Evolutionary conservation across 768 basidiomycete species (phyloP).

Genomic region (Zangia roseola): DNA sequence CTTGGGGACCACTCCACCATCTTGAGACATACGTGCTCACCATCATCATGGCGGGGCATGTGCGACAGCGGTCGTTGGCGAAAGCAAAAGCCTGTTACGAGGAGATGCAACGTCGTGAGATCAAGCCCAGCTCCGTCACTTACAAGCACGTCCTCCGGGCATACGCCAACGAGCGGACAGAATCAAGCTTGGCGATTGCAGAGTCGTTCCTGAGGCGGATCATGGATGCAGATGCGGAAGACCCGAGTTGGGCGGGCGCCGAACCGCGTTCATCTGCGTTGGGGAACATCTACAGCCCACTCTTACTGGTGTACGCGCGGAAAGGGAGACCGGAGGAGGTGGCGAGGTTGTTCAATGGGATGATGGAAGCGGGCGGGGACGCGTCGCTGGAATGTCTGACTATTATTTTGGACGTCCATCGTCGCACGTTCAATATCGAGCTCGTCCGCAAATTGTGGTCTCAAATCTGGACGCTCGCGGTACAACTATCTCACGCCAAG

Average conservation of each 20-base stretch:
- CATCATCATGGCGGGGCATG: slow-evolving; percentile 71
- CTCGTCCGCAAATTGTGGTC: slow-evolving; percentile 66
- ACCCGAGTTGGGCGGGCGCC: slow-evolving; percentile 39
- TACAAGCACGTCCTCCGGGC: slow-evolving; percentile 65
- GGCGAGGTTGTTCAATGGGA: slow-evolving; percentile 53
- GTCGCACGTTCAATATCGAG: slow-evolving; percentile 53
- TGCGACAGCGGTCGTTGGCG: slow-evolving; percentile 50
- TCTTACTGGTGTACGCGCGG: slow-evolving; percentile 52
- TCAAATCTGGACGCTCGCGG: slow-evolving; percentile 58
- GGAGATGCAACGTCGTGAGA: slow-evolving; percentile 64
- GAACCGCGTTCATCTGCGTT: slow-evolving; percentile 44
- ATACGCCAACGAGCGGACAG: slow-evolving; percentile 49
- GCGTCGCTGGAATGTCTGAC: slow-evolving; percentile 62
- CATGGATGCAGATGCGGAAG: slow-evolving; percentile 34
- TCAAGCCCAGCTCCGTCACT: slow-evolving; percentile 67
- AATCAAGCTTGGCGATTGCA: slow-evolving; percentile 56
- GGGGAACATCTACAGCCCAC: slow-evolving; percentile 58
- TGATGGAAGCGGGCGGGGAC: slow-evolving; percentile 51
- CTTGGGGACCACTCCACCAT: slow-evolving; percentile 38
- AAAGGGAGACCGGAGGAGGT: slow-evolving; percentile 49
- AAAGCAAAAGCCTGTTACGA: slow-evolving; percentile 66
- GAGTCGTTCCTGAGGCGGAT: slow-evolving; percentile 63
- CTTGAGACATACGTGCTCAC: slow-evolving; percentile 65
- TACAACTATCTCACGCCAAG: slow-evolving; percentile 37
- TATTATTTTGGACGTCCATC: slow-evolving; percentile 70